Evolutionary conservation across 257 asterid species (phyloP).

Genomic region (Dorcoceras hygrometricum): DNA sequence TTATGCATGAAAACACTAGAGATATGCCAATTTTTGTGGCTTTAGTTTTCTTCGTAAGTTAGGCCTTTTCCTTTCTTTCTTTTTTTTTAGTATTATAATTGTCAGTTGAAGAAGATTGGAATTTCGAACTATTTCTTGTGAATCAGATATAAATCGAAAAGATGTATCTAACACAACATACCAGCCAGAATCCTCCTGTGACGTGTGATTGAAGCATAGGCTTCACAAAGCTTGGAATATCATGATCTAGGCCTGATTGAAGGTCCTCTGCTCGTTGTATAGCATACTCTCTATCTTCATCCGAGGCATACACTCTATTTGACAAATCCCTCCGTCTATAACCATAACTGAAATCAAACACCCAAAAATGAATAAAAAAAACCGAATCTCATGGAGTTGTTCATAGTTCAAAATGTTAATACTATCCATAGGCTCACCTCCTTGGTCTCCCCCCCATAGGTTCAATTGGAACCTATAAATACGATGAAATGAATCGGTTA

Average conservation of each 20-base stretch:
- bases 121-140: neutral
- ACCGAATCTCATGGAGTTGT: neutral
- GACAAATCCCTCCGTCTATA: slow-evolving; percentile 51
- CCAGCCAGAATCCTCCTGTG: slow-evolving; percentile 76
- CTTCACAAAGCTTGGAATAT: slow-evolving; percentile 55
- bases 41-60: neutral
- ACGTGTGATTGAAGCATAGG: slow-evolving; percentile 70
- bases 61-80: too few species aligned
- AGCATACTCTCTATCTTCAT: slow-evolving; percentile 45
- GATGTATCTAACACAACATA: slow-evolving; percentile 15
- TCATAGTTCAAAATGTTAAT: neutral
- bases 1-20: too few species aligned
- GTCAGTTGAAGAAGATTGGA: neutral
- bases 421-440: slow-evolving; percentile 34
- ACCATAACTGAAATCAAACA: slow-evolving; percentile 31
- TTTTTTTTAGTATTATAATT: too few species aligned
- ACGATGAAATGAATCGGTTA: slow-evolving; percentile 19
- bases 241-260: slow-evolving; percentile 39
- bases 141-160: neutral
- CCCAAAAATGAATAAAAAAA: neutral
- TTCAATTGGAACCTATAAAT: slow-evolving; percentile 49
- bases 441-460: slow-evolving; percentile 59
- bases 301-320: slow-evolving; percentile 60
- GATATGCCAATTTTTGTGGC: neutral
- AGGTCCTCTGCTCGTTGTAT: slow-evolving; percentile 50